Evolutionary conservation across 1,139 yeast genomes (phyloP), one percentile per base, ranked within the genome.

Genomic region (Diutina neorugosa): DNA sequence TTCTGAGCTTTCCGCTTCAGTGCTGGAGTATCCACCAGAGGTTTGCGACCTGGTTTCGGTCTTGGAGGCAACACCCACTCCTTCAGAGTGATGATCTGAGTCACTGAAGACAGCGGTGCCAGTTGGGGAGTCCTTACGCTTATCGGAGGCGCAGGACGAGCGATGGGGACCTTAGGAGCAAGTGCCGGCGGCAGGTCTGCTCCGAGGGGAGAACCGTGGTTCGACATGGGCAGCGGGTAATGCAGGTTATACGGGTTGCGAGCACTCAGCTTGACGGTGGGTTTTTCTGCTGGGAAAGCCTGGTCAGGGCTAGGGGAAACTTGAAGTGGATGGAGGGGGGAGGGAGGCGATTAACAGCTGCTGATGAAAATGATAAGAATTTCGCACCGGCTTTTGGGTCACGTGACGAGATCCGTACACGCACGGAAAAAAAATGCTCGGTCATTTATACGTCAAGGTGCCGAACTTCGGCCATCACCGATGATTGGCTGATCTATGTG

Each of bases 51-150:
- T 0, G 96, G 96, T 64, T 87, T 88, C 5, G 95, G 94, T 55
- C 96, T 71, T 11, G 96, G 96, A 2, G 96, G 96, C 42, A 90
- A 72, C 16, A 87, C 91, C 95, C 96, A 90, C 60, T 84, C 88
- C 61, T 81, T 86, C n/a, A 95, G 86, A 1, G 95, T 84, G 57
- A 78, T 78, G 25, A 84, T 81, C 37, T 57, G 21, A 11, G 67
- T 51, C 14, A 40, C 14, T 14, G 51, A 14, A 16, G 44, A 19
- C 18, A 19, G 19, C n/a, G 34, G n/a, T 20, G 2, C 12, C 21
- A 9, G 16, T 7, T 2, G 16, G n/a, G 23, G 1, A 3, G 40
- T 8, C 25, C 8, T 25, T 14, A 34, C 16, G 16, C 11, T 12
- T 34, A 34, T n/a, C 4, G 40, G 48, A n/a, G 19, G 34, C 19